Percentiles rank a stretch among this genome's conserved stretches.
Evolutionary conservation across 257 asterid species (phyloP).

Genomic region (Cordia subcordata): DNA sequence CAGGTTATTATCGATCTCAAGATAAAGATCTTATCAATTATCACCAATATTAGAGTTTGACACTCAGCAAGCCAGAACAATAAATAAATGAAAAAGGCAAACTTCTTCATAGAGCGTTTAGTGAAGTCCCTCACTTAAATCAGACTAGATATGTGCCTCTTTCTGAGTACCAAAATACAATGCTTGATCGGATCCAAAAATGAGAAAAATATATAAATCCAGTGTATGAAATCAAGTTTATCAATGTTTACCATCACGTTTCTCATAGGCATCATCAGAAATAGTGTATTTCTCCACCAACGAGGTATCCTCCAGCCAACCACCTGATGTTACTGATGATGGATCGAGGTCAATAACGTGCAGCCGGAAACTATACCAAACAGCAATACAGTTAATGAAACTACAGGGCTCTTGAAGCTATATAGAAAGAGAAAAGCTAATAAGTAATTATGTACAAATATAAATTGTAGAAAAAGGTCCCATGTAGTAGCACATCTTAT

Average conservation of each 20-base stretch:
- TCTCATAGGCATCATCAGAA: constrained; percentile 85
- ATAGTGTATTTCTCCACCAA: constrained; percentile 93
- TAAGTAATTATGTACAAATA: not conserved
- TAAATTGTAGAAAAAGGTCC: no score
- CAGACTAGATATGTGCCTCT: no score
- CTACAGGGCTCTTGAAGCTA: not conserved
- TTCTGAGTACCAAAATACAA: no score
- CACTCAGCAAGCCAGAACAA: no score
- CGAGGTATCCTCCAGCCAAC: constrained; percentile 97
- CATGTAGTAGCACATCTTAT: no score
- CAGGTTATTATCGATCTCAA: no score
- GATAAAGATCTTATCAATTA: no score
- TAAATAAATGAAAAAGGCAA: not conserved
- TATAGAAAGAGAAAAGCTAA: not conserved
- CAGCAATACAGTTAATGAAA: not conserved
- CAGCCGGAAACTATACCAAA: constrained; percentile 54
- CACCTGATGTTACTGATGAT: constrained; percentile 88
- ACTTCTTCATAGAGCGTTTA: no score
- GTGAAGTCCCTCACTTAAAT: no score
- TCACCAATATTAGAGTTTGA: no score
- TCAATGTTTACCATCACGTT: constrained; percentile 59
- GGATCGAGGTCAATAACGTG: constrained; percentile 90
- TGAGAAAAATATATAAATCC: not conserved
- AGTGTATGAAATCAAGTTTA: constrained; percentile 1
- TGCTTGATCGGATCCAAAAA: not conserved